phyloP scores from a whole-genome alignment of 1,139 yeast genomes.

The Zygoascus sp. region DNA sequence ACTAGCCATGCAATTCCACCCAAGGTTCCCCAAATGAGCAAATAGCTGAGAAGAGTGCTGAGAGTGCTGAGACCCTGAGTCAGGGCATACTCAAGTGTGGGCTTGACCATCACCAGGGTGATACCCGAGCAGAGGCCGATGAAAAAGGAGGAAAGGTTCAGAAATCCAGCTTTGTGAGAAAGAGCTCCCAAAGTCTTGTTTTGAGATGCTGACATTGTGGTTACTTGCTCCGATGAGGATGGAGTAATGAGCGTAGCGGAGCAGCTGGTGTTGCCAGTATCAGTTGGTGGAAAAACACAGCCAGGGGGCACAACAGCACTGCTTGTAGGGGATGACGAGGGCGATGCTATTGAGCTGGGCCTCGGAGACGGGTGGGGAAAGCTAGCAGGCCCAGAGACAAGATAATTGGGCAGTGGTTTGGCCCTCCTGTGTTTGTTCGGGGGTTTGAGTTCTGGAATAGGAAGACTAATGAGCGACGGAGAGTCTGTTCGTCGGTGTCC shows the following conservation, averaged over 20 bases:
- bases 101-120: slow-evolving; percentile 5
- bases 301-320: too few relatives aligned
- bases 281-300: too few relatives aligned
- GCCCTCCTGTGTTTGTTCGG: slow-evolving; percentile 4
- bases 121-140: slow-evolving; percentile 7
- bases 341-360: too few relatives aligned
- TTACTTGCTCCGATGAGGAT: too few relatives aligned
- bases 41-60: slow-evolving; percentile 2
- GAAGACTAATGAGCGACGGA: slow-evolving; percentile 7
- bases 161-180: neutral
- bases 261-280: too few relatives aligned
- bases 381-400: slow-evolving; percentile 2
- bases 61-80: slow-evolving; percentile 6
- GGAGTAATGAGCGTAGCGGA: too few relatives aligned
- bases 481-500: slow-evolving; percentile 4
- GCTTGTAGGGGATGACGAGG: too few relatives aligned
- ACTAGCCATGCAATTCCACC: slow-evolving; percentile 8
- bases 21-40: slow-evolving; percentile 4
- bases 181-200: neutral
- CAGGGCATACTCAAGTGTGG: slow-evolving; percentile 4
- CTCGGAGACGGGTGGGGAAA: neutral
- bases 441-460: slow-evolving; percentile 10
- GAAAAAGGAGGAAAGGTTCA: neutral
- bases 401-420: slow-evolving; percentile 6
- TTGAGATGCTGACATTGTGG: neutral